These are phyloP conservation scores for Trichophyton benhamiae DNA, from an alignment of 2,329 filamentous ascomycete species.

Conservation along the genomic window DNA sequence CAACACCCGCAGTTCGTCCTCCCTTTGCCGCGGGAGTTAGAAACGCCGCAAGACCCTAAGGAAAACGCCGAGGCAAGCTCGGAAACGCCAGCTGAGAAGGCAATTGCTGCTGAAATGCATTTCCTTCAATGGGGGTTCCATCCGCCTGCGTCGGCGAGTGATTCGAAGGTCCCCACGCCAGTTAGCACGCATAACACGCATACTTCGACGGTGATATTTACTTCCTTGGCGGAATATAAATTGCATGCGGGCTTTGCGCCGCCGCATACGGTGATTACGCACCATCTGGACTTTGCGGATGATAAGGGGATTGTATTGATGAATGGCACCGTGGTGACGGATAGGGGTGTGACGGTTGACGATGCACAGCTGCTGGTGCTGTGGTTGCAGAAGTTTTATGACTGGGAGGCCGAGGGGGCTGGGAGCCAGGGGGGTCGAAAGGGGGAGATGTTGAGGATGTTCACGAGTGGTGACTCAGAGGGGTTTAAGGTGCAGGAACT, in stretches of 20 bases:
- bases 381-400: slow-evolving; percentile 89
- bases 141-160: slow-evolving; percentile 38
- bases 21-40: slow-evolving; percentile 50
- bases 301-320: slow-evolving; percentile 72
- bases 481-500: slow-evolving; percentile 74
- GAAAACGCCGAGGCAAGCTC: slow-evolving; percentile 10
- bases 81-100: slow-evolving; percentile 42
- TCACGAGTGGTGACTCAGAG: slow-evolving; percentile 58
- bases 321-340: slow-evolving; percentile 67
- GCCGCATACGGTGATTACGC: slow-evolving; percentile 87
- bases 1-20: slow-evolving; percentile 80
- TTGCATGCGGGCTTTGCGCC: slow-evolving; percentile 74
- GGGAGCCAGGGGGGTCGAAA: slow-evolving; percentile 43
- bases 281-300: slow-evolving; percentile 68
- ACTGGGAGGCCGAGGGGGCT: slow-evolving; percentile 44
- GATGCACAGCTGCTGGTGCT: slow-evolving; percentile 85
- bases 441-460: slow-evolving; percentile 64
- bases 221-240: slow-evolving; percentile 87
- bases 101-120: slow-evolving; percentile 64
- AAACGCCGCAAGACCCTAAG: slow-evolving; percentile 18
- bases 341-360: slow-evolving; percentile 61
- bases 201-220: slow-evolving; percentile 75
- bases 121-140: slow-evolving; percentile 96
- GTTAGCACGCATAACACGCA: slow-evolving; percentile 37
- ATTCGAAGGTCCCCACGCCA: slow-evolving; percentile 15